Evolutionary conservation across 805 yeast genomes (phyloP), one percentile per base, ranked within the genome.

Genomic region (Saccharomycopsis synnaedendra): DNA sequence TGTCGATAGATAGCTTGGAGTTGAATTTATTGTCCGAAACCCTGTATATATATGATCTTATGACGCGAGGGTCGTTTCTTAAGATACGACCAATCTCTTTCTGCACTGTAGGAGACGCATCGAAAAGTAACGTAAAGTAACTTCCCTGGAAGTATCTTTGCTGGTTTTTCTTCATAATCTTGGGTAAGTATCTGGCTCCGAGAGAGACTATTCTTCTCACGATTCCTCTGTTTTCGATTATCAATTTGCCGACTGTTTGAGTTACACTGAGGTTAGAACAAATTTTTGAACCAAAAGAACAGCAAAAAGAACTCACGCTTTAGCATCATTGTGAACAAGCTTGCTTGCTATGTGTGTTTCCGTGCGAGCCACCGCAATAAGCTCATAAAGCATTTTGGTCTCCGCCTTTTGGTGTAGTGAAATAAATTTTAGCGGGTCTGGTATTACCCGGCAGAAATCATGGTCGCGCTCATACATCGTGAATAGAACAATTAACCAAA

Each of bases 151-250:
- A 86, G 64, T 89, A 95, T 52, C 78, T 74, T 60, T 89, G 95
- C 59, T 88, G 94, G 59, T 87, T 87, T 60, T 85, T 85, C 55
- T 80, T 78, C 66, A 85, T 74, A 52, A 90, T 75, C 54, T 79
- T 82, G 19, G 97, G 96, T 47, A 93, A 71, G 31, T 80, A 79
- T 53, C 76, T 76, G 39, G 80, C 75, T 0, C 96, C 97, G 62
- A 89, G 66, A 53, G 88, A 83, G 45, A 82, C 75, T 42, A 90
- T 76, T 52, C 78, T 80, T 61, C 97, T 76, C 37, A 90, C 80
- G n/a, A 90, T 90, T 44, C 98, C 98, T 72, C 96, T 86, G 65
- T 90, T 89, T 52, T 79, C 77, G 50, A 93, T 74, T 32, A 90
- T 76, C 60, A 87, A 70, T 60, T 78, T 82, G 6, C 97, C 97